phyloP scores from a whole-genome alignment of 108 stramenopile species.

The Cyclotella cryptica region DNA sequence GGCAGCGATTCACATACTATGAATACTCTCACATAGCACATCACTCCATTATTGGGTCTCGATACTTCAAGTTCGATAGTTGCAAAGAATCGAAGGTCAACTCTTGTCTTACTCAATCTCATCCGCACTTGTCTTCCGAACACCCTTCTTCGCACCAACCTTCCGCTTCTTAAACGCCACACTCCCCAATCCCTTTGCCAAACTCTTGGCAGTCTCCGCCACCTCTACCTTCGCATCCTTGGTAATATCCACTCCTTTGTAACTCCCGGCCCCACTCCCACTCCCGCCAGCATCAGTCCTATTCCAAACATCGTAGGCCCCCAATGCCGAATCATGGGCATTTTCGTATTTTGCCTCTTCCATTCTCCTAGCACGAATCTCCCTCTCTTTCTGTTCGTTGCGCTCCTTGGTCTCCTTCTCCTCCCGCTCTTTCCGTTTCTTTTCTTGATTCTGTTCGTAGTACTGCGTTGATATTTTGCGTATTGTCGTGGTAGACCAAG shows the following conservation, averaged over 20 bases:
- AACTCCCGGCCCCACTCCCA: constrained; percentile 45
- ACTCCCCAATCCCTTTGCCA: constrained; percentile 54
- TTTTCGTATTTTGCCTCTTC: constrained; percentile 84
- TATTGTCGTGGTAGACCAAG: constrained; percentile 74
- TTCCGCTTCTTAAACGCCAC: constrained; percentile 60
- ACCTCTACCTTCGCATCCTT: constrained; percentile 55
- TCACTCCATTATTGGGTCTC: too few relatives aligned
- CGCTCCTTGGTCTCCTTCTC: constrained; percentile 53
- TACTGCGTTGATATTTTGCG: constrained; percentile 72
- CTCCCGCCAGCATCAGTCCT: constrained; percentile 25
- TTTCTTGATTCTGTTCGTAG: constrained; percentile 72
- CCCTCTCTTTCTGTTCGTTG: constrained; percentile 52
- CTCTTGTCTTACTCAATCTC: constrained; percentile 46
- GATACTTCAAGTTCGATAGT: too few relatives aligned
- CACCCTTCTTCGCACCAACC: constrained; percentile 45
- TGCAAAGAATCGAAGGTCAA: too few relatives aligned
- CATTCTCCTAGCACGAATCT: constrained; percentile 66
- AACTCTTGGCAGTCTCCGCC: constrained; percentile 60
- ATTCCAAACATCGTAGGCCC: constrained; percentile 84
- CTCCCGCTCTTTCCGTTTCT: constrained; percentile 55
- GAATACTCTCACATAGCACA: background rate
- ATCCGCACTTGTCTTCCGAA: constrained; percentile 65
- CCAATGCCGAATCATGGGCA: constrained; percentile 86
- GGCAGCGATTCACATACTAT: too few relatives aligned
- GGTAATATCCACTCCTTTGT: constrained; percentile 84